A percentile compares a stretch with the other conserved stretches of the same genome.
These are phyloP conservation scores for Malus hybrid DNA, from an alignment of 331 rosid genomes.

Conservation along the genomic window DNA sequence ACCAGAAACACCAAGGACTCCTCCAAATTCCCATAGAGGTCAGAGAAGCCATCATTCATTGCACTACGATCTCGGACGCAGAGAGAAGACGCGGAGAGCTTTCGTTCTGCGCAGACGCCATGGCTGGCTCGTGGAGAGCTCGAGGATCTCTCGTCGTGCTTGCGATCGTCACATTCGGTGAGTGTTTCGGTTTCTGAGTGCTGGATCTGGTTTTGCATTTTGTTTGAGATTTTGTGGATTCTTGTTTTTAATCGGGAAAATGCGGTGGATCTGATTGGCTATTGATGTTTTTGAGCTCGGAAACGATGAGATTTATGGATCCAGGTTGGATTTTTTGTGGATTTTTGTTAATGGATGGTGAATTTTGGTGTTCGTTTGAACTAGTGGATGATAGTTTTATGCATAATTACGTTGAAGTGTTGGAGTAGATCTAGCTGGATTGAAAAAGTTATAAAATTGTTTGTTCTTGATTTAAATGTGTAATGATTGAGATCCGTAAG, in stretches of 20 bases:
- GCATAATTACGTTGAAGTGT: neutral
- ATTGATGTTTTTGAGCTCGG: neutral
- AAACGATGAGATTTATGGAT: neutral
- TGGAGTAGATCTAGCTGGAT: neutral
- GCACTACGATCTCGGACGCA: constrained; percentile 5
- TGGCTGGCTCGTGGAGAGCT: constrained; percentile 69
- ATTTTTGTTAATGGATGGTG: neutral
- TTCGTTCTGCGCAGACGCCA: constrained; percentile 8
- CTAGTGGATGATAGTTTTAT: neutral
- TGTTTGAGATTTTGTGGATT: neutral
- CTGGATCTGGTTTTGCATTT: constrained; percentile 30
- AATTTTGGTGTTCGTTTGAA: neutral
- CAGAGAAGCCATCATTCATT: neutral
- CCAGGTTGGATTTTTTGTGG: neutral
- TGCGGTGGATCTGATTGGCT: constrained; percentile 22
- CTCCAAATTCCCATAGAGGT: neutral
- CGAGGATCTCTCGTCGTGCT: constrained; percentile 49
- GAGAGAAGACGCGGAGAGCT: neutral
- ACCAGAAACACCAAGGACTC: neutral
- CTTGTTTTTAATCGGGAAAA: neutral
- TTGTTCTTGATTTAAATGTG: neutral
- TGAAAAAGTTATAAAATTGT: neutral
- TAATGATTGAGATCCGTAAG: neutral
- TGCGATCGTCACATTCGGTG: constrained; percentile 59
- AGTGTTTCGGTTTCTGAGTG: neutral